Conservation (phyloP, 148 eudicot genomes). For the Dianthus caryophyllus region DNA sequence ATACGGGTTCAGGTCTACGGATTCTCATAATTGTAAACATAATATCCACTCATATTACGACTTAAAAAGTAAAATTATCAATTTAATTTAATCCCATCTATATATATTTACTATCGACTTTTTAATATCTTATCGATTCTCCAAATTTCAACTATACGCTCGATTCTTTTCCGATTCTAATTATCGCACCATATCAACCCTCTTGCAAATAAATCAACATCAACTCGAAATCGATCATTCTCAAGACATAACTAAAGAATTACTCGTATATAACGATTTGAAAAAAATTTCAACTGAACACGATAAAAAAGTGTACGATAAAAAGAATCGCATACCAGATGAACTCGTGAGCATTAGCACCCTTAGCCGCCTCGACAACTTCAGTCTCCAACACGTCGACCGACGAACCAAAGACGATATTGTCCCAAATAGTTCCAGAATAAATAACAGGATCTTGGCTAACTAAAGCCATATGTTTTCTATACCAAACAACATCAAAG, state of each 20-base stretch:
- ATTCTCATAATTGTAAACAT: background rate
- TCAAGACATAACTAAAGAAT: no score
- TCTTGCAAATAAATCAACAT: no score
- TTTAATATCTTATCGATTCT: background rate
- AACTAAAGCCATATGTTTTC: slow-evolving; percentile 70
- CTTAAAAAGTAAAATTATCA: background rate
- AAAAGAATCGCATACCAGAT: slow-evolving; percentile 58
- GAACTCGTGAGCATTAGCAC: slow-evolving; percentile 91
- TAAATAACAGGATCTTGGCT: slow-evolving; percentile 90
- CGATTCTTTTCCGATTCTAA: background rate
- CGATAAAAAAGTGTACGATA: no score
- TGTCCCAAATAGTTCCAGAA: slow-evolving; percentile 65
- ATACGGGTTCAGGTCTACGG: background rate
- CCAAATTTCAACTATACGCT: background rate
- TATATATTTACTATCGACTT: background rate
- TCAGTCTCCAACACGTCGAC: slow-evolving; percentile 67
- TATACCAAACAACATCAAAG: slow-evolving; percentile 62
- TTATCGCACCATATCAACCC: no score
- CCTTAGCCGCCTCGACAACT: slow-evolving; percentile 65
- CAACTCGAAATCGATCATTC: no score
- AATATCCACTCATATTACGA: background rate
- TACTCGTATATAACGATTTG: no score
- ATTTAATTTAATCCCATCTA: background rate
- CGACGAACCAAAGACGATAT: slow-evolving; percentile 64
- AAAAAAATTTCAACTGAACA: no score